Evolutionary conservation across 2,329 filamentous ascomycete genomes (phyloP).

Genomic region (Teratosphaeria epicoccoides): DNA sequence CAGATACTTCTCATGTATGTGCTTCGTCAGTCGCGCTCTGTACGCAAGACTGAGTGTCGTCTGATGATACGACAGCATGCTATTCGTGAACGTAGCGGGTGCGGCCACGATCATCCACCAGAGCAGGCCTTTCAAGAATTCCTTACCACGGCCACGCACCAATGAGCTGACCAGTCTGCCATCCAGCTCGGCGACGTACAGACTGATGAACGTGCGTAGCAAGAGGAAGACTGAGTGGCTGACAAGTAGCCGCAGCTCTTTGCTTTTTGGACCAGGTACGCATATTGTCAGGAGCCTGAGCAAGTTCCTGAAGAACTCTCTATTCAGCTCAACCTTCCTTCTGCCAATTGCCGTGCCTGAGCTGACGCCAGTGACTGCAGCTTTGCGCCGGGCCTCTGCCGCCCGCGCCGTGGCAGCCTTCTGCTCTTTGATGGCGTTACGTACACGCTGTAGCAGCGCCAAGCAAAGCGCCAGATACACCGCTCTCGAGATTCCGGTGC

Average conservation of each 20-base stretch:
- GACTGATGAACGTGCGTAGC: conserved; percentile 76
- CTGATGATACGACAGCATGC: conserved; percentile 81
- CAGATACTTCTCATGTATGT: conserved; percentile 91
- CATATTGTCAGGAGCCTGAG: conserved; percentile 73
- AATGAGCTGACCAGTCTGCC: conserved; percentile 84
- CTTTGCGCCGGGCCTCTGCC: conserved; percentile 42
- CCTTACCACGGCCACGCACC: conserved; percentile 80
- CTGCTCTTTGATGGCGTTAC: conserved; percentile 84
- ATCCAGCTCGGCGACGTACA: conserved; percentile 94
- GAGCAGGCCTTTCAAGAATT: conserved; percentile 76
- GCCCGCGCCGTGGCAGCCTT: conserved; percentile 69
- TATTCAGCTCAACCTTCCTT: conserved; percentile 84
- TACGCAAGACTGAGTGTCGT: conserved; percentile 89
- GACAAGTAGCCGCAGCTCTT: conserved; percentile 73
- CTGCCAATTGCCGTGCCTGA: conserved; percentile 33
- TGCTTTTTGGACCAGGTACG: conserved; percentile 79
- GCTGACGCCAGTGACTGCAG: conserved; percentile 29
- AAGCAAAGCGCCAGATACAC: conserved; percentile 76
- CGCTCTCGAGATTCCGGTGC: conserved; percentile 69
- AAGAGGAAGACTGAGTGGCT: conserved; percentile 93
- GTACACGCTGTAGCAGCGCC: conserved; percentile 74
- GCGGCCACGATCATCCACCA: conserved; percentile 99
- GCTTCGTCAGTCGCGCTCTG: conserved; percentile 80
- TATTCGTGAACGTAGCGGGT: conserved; percentile 91
- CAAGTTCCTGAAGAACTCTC: conserved; percentile 72